Conservation (phyloP, 352 stramenopile species). For the Globisporangium orthogonon region DNA sequence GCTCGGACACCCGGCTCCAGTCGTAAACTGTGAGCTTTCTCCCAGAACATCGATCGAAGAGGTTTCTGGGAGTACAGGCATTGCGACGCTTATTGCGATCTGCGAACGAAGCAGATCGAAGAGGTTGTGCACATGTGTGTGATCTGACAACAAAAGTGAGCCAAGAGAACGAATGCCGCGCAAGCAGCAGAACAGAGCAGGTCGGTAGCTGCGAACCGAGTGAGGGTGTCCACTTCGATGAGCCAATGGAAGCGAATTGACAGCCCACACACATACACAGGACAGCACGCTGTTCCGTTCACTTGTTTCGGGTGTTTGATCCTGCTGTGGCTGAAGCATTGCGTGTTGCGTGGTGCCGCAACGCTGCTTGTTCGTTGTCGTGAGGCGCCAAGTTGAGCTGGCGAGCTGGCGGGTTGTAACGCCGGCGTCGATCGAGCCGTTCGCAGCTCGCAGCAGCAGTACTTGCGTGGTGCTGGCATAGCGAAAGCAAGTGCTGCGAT, state of each 20-base stretch:
- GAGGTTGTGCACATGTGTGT: background rate
- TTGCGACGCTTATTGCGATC: background rate
- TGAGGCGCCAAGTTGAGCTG: no score
- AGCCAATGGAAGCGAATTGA: conserved; percentile 3
- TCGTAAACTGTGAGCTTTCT: background rate
- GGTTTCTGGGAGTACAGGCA: background rate
- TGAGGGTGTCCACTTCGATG: background rate
- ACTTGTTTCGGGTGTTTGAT: no score
- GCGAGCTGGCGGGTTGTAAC: no score
- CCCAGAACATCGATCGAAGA: background rate
- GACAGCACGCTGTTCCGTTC: no score
- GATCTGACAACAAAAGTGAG: background rate
- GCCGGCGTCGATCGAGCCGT: no score
- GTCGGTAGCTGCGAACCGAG: background rate
- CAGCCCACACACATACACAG: background rate
- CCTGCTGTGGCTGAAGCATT: no score
- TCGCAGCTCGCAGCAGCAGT: no score
- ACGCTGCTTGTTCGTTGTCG: no score
- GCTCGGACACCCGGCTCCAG: background rate
- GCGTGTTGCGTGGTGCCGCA: no score
- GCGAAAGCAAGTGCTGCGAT: background rate
- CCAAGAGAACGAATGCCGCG: background rate
- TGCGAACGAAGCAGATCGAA: background rate
- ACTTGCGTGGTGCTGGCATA: background rate
- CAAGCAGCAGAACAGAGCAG: background rate